A percentile compares a stretch with the other conserved stretches of the same genome.
phyloP scores from a whole-genome alignment of 352 stramenopile genomes.

The Globisporangium viniferum region DNA sequence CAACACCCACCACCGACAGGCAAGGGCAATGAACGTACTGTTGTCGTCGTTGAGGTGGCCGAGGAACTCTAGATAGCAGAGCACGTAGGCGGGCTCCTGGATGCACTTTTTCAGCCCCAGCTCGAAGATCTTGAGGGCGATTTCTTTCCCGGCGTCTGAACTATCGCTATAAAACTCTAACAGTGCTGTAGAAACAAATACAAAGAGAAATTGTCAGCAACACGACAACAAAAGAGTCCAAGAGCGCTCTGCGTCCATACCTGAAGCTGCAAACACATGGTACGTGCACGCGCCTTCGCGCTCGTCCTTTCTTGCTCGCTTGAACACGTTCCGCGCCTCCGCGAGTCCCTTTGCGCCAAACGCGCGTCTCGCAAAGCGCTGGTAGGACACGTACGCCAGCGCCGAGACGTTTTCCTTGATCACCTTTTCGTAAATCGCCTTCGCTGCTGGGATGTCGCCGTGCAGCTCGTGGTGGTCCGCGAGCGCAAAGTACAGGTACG shows the following conservation, averaged over 20 bases:
- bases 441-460: constrained; percentile 55
- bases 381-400: constrained; percentile 82
- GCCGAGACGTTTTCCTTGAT: constrained; percentile 72
- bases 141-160: constrained; percentile 79
- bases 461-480: constrained; percentile 81
- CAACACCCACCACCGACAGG: not conserved
- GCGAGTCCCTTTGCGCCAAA: constrained; percentile 70
- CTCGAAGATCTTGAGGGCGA: constrained; percentile 89
- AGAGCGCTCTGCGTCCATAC: constrained; percentile 25
- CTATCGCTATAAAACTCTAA: constrained; percentile 86
- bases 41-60: constrained; percentile 88
- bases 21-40: constrained; percentile 43
- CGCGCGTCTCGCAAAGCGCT: constrained; percentile 77
- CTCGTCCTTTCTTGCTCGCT: constrained; percentile 77
- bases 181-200: constrained; percentile 36
- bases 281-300: constrained; percentile 79
- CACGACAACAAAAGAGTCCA: too few species aligned
- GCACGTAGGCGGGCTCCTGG: constrained; percentile 76
- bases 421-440: constrained; percentile 79
- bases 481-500: constrained; percentile 72
- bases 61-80: constrained; percentile 87
- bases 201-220: too few species aligned
- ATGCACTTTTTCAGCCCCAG: constrained; percentile 87
- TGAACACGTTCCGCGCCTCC: constrained; percentile 80
- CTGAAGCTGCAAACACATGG: constrained; percentile 79